Conservation (phyloP, 805 yeast species). For the Candida chauliodis region DNA sequence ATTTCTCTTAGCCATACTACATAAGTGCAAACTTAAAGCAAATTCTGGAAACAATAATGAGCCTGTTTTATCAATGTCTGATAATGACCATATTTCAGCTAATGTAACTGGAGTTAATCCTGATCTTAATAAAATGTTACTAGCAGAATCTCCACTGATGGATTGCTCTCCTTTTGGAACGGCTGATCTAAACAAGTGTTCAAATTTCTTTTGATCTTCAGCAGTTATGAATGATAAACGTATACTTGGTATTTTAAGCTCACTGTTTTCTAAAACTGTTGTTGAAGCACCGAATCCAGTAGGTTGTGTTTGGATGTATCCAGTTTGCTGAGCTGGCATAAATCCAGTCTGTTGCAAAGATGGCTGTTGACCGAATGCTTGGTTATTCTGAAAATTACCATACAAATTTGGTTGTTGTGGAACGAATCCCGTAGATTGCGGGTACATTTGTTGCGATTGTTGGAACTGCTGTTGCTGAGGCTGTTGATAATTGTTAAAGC, state of each 20-base stretch:
- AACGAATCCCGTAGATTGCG: slow-evolving; percentile 21
- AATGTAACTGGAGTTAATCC: slow-evolving; percentile 70
- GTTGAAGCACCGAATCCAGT: slow-evolving; percentile 42
- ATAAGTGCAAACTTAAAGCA: slow-evolving; percentile 85
- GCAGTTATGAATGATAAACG: slow-evolving; percentile 82
- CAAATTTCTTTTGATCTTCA: slow-evolving; percentile 83
- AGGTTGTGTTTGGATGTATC: slow-evolving; percentile 38
- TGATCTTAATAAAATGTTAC: slow-evolving; percentile 75
- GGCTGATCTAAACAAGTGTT: slow-evolving; percentile 75
- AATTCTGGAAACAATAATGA: slow-evolving; percentile 88
- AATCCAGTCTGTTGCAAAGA: slow-evolving; percentile 11
- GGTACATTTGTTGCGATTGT: slow-evolving; percentile 33
- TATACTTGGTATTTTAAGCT: slow-evolving; percentile 65
- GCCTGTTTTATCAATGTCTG: slow-evolving; percentile 89
- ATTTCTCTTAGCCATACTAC: slow-evolving; percentile 74
- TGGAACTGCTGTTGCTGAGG: slow-evolving; percentile 17
- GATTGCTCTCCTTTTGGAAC: slow-evolving; percentile 69
- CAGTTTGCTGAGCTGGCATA: slow-evolving; percentile 29
- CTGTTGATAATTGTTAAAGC: slow-evolving; percentile 18
- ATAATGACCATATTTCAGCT: slow-evolving; percentile 84
- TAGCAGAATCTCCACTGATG: slow-evolving; percentile 69
- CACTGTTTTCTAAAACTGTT: slow-evolving; percentile 50
- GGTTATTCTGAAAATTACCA: slow-evolving; percentile 6
- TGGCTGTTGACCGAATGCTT: slow-evolving; percentile 10
- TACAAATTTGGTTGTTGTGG: slow-evolving; percentile 18